Evolutionary conservation across 371 early-diverging fungal species (phyloP).

Genomic region (Sporodiniella umbellata): DNA sequence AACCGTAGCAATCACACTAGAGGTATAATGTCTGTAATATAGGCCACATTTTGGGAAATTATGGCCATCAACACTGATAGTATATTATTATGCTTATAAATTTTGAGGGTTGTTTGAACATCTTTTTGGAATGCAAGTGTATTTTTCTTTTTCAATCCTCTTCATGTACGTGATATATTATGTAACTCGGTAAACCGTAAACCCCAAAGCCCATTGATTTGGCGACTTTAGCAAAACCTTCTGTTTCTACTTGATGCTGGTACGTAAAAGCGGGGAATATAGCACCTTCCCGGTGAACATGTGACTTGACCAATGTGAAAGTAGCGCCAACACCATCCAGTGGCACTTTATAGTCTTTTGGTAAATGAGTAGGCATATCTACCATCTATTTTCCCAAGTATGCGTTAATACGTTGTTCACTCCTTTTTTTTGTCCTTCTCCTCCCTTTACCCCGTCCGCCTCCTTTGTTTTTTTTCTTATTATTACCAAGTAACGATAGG

Average conservation of each 20-base stretch:
- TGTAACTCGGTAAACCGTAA: conserved; percentile 47
- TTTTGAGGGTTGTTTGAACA: too few species aligned
- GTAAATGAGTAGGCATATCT: conserved; percentile 44
- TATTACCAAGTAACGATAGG: conserved; percentile 37
- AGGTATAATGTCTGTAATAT: too few species aligned
- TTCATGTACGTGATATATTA: conserved; percentile 38
- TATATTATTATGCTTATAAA: too few species aligned
- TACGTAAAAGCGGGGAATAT: conserved; percentile 62
- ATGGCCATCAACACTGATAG: too few species aligned
- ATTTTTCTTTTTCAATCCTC: not conserved
- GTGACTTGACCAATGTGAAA: conserved; percentile 56
- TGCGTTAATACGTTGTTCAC: too few species aligned
- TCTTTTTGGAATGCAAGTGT: too few species aligned
- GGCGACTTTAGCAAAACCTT: conserved; percentile 76
- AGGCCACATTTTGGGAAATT: too few species aligned
- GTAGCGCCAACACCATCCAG: conserved; percentile 41
- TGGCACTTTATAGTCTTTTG: conserved; percentile 28
- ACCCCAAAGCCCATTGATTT: conserved; percentile 53
- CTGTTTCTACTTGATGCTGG: conserved; percentile 73
- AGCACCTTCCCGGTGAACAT: conserved; percentile 67
- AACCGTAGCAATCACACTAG: too few species aligned
- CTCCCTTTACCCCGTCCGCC: too few species aligned
- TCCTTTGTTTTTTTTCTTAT: too few species aligned
- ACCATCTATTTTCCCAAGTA: conserved; percentile 35
- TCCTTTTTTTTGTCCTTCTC: too few species aligned